phyloP scores from a whole-genome alignment of 164 flowering plant species.

The Aristolochia californica region DNA sequence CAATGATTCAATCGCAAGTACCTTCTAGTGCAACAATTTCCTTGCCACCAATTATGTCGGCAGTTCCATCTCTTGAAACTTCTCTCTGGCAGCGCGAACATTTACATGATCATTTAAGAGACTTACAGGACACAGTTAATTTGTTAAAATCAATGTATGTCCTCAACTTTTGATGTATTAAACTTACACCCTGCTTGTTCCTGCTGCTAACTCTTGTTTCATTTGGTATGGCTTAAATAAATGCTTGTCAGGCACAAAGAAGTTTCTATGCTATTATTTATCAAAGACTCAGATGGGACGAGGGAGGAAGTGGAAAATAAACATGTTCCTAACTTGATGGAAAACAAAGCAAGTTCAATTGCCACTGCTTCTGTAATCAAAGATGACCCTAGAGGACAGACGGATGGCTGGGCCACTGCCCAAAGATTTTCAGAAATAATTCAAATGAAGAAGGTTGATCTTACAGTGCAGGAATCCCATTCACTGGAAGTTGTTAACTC shows the following conservation, averaged over 20 bases:
- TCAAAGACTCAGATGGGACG: conserved; percentile 23
- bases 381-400: not conserved
- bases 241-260: conserved; percentile 45
- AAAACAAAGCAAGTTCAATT: not conserved
- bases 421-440: conserved; percentile 26
- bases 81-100: conserved; percentile 45
- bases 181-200: not conserved
- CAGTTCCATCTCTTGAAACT: conserved; percentile 31
- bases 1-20: conserved; percentile 19
- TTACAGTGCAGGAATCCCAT: conserved; percentile 35
- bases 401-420: conserved; percentile 7
- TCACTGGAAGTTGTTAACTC: conserved; percentile 58
- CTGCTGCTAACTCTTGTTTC: not conserved
- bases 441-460: conserved; percentile 27
- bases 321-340: not conserved
- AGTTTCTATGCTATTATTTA: conserved; percentile 34
- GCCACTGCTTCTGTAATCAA: not conserved
- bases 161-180: not conserved
- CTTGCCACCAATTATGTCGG: conserved; percentile 28
- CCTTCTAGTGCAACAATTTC: conserved; percentile 25
- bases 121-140: conserved; percentile 39
- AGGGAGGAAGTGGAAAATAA: conserved; percentile 6
- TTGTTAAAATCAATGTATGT: conserved; percentile 57
- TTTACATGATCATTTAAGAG: conserved; percentile 27
- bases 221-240: not conserved